A percentile compares a stretch with the other conserved stretches of the same genome.
Conservation (phyloP, 2,329 filamentous ascomycete species). For the Sphaerulina musiva region DNA sequence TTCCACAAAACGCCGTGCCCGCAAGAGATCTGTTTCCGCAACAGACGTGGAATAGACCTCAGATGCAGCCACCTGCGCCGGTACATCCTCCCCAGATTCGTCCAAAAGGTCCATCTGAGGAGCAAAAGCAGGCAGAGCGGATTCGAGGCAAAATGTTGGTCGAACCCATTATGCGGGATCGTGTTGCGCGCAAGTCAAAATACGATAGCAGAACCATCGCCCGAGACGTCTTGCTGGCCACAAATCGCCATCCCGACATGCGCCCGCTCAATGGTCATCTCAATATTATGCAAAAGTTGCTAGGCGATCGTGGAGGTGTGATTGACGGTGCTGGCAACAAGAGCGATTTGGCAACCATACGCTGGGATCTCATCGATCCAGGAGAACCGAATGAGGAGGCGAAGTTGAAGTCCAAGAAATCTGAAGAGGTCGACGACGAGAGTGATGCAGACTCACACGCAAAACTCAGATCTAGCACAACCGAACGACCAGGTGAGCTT, state of each 20-base stretch:
- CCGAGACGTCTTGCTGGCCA: slow-evolving; percentile 55
- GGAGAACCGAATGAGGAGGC: slow-evolving; percentile 38
- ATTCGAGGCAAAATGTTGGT: slow-evolving; percentile 36
- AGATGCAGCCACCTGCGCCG: slow-evolving; percentile 9
- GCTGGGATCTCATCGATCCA: slow-evolving; percentile 58
- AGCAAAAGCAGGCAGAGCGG: slow-evolving; percentile 27
- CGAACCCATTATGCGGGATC: slow-evolving; percentile 43
- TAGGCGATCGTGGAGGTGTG: slow-evolving; percentile 31
- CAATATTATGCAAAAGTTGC: slow-evolving; percentile 36
- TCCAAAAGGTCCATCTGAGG: slow-evolving; percentile 25
- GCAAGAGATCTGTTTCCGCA: slow-evolving; percentile 1
- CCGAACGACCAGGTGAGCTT: background rate
- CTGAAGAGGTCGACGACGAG: slow-evolving; percentile 13
- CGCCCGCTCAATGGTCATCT: slow-evolving; percentile 55
- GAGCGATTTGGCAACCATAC: slow-evolving; percentile 51
- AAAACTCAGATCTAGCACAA: background rate
- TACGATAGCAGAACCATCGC: slow-evolving; percentile 60
- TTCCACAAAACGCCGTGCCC: background rate
- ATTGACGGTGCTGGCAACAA: slow-evolving; percentile 35
- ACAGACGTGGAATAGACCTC: slow-evolving; percentile 4
- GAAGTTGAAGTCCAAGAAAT: slow-evolving; percentile 13
- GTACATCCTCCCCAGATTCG: slow-evolving; percentile 10
- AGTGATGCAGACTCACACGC: slow-evolving; percentile 27
- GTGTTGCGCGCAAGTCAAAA: slow-evolving; percentile 43
- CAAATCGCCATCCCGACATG: slow-evolving; percentile 56